Evolutionary conservation across 2,329 filamentous ascomycete genomes (phyloP).

Genomic region (Emericellopsis cladophorae): DNA sequence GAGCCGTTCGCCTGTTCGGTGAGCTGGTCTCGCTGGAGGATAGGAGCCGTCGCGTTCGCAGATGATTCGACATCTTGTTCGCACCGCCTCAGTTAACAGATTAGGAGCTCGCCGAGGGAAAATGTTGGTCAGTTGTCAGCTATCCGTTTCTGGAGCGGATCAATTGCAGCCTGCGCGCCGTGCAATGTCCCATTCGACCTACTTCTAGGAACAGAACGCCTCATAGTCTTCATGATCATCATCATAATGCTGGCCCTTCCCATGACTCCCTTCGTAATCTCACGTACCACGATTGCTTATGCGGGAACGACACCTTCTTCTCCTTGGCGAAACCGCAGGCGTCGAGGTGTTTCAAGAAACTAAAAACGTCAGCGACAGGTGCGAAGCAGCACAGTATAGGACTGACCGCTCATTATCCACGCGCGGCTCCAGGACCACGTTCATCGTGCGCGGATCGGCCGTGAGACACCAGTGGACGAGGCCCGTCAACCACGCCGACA

Average conservation of each 20-base stretch:
- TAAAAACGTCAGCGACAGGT: conserved; percentile 4
- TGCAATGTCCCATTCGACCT: background rate
- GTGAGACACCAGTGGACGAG: conserved; percentile 78
- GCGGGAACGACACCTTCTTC: conserved; percentile 73
- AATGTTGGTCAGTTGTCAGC: background rate
- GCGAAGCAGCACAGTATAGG: background rate
- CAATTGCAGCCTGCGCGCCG: too few relatives aligned
- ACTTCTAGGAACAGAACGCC: background rate
- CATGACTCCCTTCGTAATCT: conserved; percentile 69
- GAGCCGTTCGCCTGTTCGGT: background rate
- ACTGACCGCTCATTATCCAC: conserved; percentile 80
- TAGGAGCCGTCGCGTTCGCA: background rate
- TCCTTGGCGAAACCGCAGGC: conserved; percentile 74
- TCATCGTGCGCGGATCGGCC: conserved; percentile 69
- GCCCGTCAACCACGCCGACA: conserved; percentile 71
- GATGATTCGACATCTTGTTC: background rate
- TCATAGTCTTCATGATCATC: background rate
- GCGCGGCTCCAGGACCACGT: conserved; percentile 75
- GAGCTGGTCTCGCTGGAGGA: background rate
- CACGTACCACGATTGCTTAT: conserved; percentile 86
- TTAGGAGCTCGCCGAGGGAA: background rate
- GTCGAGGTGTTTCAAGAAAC: conserved; percentile 48
- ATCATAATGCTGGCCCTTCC: conserved; percentile 42
- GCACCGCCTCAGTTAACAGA: background rate
- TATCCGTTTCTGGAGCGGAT: background rate